Conservation (phyloP, 495 filamentous ascomycete genomes). For the Hamigera avellanea region DNA sequence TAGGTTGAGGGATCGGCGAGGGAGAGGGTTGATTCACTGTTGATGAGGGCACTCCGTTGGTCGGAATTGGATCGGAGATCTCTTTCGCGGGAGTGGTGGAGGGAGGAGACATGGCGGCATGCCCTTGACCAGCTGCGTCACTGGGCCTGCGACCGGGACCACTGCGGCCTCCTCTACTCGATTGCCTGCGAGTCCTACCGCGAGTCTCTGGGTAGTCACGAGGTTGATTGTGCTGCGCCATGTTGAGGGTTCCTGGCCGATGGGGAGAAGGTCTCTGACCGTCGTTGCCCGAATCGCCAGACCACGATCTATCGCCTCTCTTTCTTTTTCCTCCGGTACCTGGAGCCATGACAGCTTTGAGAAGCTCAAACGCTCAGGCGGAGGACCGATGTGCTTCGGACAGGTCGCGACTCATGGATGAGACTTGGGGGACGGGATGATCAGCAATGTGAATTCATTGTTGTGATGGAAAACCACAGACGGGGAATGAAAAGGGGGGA, state of each 20-base stretch:
- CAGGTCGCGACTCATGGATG: slow-evolving; percentile 30
- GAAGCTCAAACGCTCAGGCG: slow-evolving; percentile 16
- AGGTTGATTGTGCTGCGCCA: slow-evolving; percentile 41
- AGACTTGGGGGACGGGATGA: slow-evolving; percentile 11
- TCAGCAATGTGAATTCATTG: slow-evolving; percentile 8
- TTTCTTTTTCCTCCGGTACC: slow-evolving; percentile 47
- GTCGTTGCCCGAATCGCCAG: slow-evolving; percentile 40
- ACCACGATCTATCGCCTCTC: slow-evolving; percentile 41
- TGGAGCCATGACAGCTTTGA: slow-evolving; percentile 34
- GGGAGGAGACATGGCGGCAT: slow-evolving; percentile 30
- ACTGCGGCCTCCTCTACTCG: slow-evolving; percentile 30
- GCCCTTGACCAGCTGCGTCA: slow-evolving; percentile 17
- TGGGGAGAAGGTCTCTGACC: slow-evolving; percentile 50
- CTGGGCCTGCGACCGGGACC: slow-evolving; percentile 21
- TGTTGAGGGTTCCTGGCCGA: slow-evolving; percentile 45
- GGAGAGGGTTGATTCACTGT: slow-evolving; percentile 11
- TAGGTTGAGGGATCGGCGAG: slow-evolving; percentile 15
- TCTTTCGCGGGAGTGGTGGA: slow-evolving; percentile 17
- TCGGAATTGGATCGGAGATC: slow-evolving; percentile 11
- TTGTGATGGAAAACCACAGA: neutral
- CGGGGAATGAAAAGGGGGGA: neutral
- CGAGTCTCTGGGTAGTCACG: slow-evolving; percentile 34
- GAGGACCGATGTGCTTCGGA: slow-evolving; percentile 15
- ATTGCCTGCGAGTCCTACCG: slow-evolving; percentile 28
- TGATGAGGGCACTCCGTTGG: slow-evolving; percentile 12